Base-by-base conservation (phyloP, 805 yeast species). In the Candida succiphila region DNA sequence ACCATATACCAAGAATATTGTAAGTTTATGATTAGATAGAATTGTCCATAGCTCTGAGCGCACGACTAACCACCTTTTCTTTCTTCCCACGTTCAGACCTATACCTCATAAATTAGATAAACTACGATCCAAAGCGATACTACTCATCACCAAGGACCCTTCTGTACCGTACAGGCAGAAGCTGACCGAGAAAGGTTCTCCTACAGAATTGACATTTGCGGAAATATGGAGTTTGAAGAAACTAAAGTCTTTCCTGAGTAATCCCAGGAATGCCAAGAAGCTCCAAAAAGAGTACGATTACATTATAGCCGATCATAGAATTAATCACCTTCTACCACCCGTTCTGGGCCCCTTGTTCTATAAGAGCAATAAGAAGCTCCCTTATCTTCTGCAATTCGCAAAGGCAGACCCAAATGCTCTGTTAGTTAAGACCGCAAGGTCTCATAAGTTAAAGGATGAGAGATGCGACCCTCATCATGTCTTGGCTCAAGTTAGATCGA, bases 121-220 rank as follows among this genome's bases (percentile, higher is more conserved):
- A 36, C 50, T 72, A 3, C 65, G 66, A 16, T 67, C 69, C 16
- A 59, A 68, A 32, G 59, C 73, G 17, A 66, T 81, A 5, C 49
- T 82, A 4, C 60, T 85, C 15, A 65, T 85, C 12, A 79, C 89
- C 7, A 82, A 79, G 41, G 92, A 84, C 47, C 88, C 89, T 1
- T 70, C 78, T 5, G 60, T 69, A 4, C 61, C 65, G 6, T 82
- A 74, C 45, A 61, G 75, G 24, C 61, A 60, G 9, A 62, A 66
- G 4, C 50, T 82, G 5, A 60, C 64, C 6, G 58, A 56, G 20
- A 65, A 67, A 37, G 72, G 64, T 14, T 60, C 74, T 1, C 64
- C 69, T 2, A 77, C 87, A 0, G 73, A 75, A 34, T 82, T 78
- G 37, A 41, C 63, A 25, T 80, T 83, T 51, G 67, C 69, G 29